Evolutionary conservation across 2,329 filamentous ascomycete species (phyloP), one percentile per base, ranked within the genome.

Genomic region (Aspergillus flavus): DNA sequence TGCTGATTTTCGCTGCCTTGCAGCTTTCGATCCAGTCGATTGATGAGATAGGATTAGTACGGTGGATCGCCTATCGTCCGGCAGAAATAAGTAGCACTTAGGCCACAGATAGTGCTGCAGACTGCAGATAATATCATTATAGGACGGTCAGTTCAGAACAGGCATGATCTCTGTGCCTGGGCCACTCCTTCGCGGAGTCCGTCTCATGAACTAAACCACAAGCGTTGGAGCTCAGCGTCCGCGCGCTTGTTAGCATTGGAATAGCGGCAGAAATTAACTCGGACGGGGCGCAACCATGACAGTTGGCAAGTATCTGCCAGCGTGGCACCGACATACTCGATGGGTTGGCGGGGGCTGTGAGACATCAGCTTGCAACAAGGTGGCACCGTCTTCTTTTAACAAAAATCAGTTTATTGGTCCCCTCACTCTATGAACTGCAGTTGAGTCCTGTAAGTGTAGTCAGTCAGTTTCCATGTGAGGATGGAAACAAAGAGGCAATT

Each of bases 221-320:
- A 64, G 41, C 14, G 59, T 58, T 56, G 62, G 19, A 63, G 58
- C 56, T 57, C 61, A 53, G 62, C 54, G 61, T 64, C 68, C 64
- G 66, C 67, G 68, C 64, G 64, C 62, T 67, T 63, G 63, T 66
- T 58, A 59, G 62, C 53, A 53, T 57, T 57, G 46, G 45, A 46
- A 61, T 69, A 60, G 63, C 66, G 61, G 64, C 65, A 66, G 62
- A 56, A 64, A 60, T 66, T 62, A 56, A 66, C 62, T 64, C 63
- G 58, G 43, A 60, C 61, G 56, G 59, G 59, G 65, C 60, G 61
- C 63, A 57, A 66, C 41, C 58, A 32, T 72, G 71, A 72, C 68
- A 72, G 66, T 63, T 70, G 71, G 68, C 72, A 68, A 58, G 43
- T 53, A 12, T 45, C 62, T 73, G 72, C 70, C 72, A 73, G 66